phyloP scores from a whole-genome alignment of 1,284 basidiomycete genomes.

The Jaminaea rosea region DNA sequence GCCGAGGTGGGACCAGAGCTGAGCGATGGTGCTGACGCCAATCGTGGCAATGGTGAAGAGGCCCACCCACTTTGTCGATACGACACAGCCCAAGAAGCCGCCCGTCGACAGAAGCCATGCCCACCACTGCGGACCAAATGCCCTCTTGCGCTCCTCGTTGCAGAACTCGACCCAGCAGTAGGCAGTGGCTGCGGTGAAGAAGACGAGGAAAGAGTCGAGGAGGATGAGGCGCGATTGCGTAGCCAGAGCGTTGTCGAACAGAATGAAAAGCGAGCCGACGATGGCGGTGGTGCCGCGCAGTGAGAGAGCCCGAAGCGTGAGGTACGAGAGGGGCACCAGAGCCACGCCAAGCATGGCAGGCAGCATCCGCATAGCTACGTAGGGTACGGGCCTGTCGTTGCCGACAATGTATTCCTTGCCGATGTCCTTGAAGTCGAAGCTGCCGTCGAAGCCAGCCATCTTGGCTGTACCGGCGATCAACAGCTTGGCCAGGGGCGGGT shows the following conservation, averaged over 20 bases:
- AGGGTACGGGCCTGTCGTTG: constrained; percentile 60
- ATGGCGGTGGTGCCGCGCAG: constrained; percentile 74
- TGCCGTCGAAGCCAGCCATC: constrained; percentile 79
- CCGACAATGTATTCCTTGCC: constrained; percentile 40
- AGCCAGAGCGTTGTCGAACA: constrained; percentile 90
- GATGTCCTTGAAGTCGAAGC: constrained; percentile 95
- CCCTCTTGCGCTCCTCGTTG: constrained; percentile 65
- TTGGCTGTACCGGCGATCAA: constrained; percentile 84
- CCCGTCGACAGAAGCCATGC: constrained; percentile 80
- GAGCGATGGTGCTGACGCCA: constrained; percentile 71
- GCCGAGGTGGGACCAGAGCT: constrained; percentile 83
- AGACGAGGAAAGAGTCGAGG: constrained; percentile 90
- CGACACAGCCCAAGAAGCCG: constrained; percentile 77
- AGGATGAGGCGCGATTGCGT: constrained; percentile 95
- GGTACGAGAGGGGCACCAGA: constrained; percentile 75
- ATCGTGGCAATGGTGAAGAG: constrained; percentile 96
- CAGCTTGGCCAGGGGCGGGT: constrained; percentile 91
- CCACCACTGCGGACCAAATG: constrained; percentile 87
- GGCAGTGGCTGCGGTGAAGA: constrained; percentile 85
- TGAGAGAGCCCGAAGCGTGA: constrained; percentile 84
- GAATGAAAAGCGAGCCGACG: constrained; percentile 79
- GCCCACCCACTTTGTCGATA: constrained; percentile 96
- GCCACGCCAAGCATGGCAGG: constrained; percentile 82
- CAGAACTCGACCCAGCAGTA: constrained; percentile 84
- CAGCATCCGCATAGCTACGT: constrained; percentile 88